A percentile compares a stretch with the other conserved stretches of the same genome.
Evolutionary conservation across 2,329 filamentous ascomycete genomes (phyloP).

Genomic region (Coniochaeta sp.): DNA sequence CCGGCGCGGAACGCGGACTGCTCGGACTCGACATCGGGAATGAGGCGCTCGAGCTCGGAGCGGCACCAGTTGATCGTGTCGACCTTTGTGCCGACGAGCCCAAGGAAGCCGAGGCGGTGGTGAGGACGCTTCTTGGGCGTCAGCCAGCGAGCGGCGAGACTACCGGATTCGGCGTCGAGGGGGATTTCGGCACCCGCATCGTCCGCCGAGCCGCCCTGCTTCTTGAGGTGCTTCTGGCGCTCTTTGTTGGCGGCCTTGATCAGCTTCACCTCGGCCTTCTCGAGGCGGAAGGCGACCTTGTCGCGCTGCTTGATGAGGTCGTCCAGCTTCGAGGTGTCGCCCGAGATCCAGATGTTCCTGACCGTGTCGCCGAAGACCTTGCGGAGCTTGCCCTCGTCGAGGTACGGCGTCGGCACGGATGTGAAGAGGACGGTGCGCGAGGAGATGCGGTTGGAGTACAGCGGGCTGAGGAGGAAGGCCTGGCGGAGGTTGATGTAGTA

Average conservation of each 20-base stretch:
- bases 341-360: conserved; percentile 76
- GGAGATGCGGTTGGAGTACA: conserved; percentile 79
- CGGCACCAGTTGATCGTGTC: conserved; percentile 92
- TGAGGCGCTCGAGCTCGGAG: conserved; percentile 66
- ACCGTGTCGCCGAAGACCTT: conserved; percentile 78
- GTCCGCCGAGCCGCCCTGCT: conserved; percentile 32
- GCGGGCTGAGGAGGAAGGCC: conserved; percentile 79
- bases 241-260: conserved; percentile 71
- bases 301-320: conserved; percentile 78
- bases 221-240: conserved; percentile 61
- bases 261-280: conserved; percentile 79
- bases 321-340: conserved; percentile 69
- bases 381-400: conserved; percentile 68
- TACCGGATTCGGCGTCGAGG: conserved; percentile 59
- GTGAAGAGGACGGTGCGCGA: conserved; percentile 87
- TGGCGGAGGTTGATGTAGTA: conserved; percentile 91
- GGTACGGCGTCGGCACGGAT: conserved; percentile 71
- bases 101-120: conserved; percentile 62
- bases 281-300: conserved; percentile 71
- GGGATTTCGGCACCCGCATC: conserved; percentile 29
- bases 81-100: conserved; percentile 75
- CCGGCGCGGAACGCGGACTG: conserved; percentile 62
- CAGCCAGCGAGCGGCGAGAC: conserved; percentile 68
- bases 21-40: conserved; percentile 60
- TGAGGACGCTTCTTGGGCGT: conserved; percentile 66